phyloP scores from a whole-genome alignment of 805 yeast species.

The Saturnispora mendoncae region DNA sequence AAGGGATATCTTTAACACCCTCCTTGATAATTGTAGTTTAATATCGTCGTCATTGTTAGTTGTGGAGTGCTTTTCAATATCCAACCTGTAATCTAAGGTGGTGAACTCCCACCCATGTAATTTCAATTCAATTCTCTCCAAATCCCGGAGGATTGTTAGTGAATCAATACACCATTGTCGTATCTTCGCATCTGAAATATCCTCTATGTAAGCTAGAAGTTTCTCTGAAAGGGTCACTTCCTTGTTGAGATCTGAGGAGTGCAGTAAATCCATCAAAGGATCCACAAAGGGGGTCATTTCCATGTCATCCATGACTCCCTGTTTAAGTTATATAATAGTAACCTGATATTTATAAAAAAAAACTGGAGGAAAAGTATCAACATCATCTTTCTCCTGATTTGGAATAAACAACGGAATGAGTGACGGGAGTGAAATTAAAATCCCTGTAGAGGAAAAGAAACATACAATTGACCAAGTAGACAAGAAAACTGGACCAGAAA shows the following conservation, averaged over 20 bases:
- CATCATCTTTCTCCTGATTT: not conserved
- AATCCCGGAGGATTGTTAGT: constrained; percentile 38
- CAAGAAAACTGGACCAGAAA: constrained; percentile 1
- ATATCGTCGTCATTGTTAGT: constrained; percentile 22
- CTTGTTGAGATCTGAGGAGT: constrained; percentile 39
- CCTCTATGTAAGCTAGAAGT: constrained; percentile 34
- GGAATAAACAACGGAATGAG: not conserved
- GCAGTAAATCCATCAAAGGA: constrained; percentile 38
- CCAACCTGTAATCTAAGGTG: constrained; percentile 36
- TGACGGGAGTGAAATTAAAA: no score
- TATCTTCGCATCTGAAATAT: constrained; percentile 36
- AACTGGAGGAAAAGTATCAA: not conserved
- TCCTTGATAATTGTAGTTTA: constrained; percentile 45
- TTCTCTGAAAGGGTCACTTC: constrained; percentile 34
- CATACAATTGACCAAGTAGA: not conserved
- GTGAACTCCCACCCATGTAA: constrained; percentile 48
- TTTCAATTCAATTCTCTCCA: constrained; percentile 40
- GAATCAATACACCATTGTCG: constrained; percentile 41
- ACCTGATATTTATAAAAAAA: not conserved
- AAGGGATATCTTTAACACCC: constrained; percentile 34
- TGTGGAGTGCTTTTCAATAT: constrained; percentile 7
- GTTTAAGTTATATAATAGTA: not conserved
- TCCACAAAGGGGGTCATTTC: constrained; percentile 32
- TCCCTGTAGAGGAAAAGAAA: constrained; percentile 1
- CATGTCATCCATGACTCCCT: not conserved